Evolutionary conservation across 208 protist species (phyloP), one percentile per base, ranked within the genome.

Genomic region (Acanthamoeba castellanii): DNA sequence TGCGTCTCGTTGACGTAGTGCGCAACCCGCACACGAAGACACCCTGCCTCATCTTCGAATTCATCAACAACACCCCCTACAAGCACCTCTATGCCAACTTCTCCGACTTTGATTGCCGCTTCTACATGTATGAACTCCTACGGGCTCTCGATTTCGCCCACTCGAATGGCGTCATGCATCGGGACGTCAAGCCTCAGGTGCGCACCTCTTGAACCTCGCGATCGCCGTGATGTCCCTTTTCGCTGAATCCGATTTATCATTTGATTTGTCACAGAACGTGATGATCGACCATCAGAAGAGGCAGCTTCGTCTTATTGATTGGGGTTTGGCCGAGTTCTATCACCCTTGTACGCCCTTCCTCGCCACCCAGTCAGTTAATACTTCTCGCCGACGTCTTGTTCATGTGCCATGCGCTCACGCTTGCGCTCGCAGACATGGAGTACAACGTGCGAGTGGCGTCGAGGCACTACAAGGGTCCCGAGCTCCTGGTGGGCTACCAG

Each of bases 261-360:
- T 45, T 9, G 42, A 11, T 11, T 78, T 68, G 72, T 9, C 30
- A 37, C 78, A 95, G 59, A 95, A 95, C 42, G 92, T 99, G 32
- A 99, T 99, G 98, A 99, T 99, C 96, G 99, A 99, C 95, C 99
- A 99, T 97, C 95, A 98, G 82, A 97, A 98, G 52, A 97, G 98
- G 55, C 98, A 99, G 88, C 95, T 99, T 59, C 97, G 99, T 42
- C 97, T 99, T 16, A 99, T 99, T 94, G 99, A 99, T 96, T 99
- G 99, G 99, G 98, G 99, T 47, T 95, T 99, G 0, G 99, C 99
- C 8, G 99, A 99, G 97, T 99, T 99, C 97, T 99, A 99, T 97
- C 98, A 99, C 90, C 99, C 99, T 81, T 94, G 95, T 64, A 88
- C 84, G 93, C 50, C 7, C 25, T 61, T 59, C 7, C 22, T 8